Conservation (phyloP, 2,329 filamentous ascomycete species). For the Pseudocercospora fijiensis region DNA sequence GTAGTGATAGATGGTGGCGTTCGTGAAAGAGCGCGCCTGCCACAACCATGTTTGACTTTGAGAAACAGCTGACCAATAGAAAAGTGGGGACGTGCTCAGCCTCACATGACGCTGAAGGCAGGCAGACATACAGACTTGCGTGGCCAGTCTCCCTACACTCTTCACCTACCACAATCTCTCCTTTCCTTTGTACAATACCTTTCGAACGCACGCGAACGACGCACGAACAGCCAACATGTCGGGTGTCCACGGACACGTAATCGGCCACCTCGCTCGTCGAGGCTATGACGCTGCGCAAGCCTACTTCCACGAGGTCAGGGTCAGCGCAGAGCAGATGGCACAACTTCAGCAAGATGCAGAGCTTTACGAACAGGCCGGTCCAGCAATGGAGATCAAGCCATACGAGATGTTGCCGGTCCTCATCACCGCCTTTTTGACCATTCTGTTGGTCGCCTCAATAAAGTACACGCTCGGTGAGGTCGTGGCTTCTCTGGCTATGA, state of each 20-base stretch:
- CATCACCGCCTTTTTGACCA: slow-evolving; percentile 42
- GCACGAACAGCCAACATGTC: slow-evolving; percentile 22
- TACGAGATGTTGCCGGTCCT: slow-evolving; percentile 34
- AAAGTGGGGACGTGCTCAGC: slow-evolving; percentile 3
- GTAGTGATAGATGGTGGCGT: no score
- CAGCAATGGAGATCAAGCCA: slow-evolving; percentile 29
- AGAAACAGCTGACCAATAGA: neutral
- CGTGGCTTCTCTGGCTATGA: slow-evolving; percentile 61
- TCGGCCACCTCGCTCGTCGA: slow-evolving; percentile 38
- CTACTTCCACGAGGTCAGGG: slow-evolving; percentile 26
- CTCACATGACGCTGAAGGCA: slow-evolving; percentile 11
- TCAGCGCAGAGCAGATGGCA: slow-evolving; percentile 23
- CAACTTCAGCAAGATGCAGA: slow-evolving; percentile 33
- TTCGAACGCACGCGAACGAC: slow-evolving; percentile 1
- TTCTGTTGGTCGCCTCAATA: slow-evolving; percentile 46
- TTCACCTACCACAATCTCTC: neutral
- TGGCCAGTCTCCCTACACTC: neutral
- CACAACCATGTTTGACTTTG: neutral
- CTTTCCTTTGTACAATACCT: slow-evolving; percentile 4
- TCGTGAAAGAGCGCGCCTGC: neutral
- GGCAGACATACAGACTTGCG: neutral
- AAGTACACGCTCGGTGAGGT: slow-evolving; percentile 61
- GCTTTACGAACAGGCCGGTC: slow-evolving; percentile 32
- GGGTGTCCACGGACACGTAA: slow-evolving; percentile 31
- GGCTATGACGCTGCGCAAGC: slow-evolving; percentile 34